Evolutionary conservation across 768 basidiomycete genomes (phyloP).

Genomic region (Filobasidium floriforme): DNA sequence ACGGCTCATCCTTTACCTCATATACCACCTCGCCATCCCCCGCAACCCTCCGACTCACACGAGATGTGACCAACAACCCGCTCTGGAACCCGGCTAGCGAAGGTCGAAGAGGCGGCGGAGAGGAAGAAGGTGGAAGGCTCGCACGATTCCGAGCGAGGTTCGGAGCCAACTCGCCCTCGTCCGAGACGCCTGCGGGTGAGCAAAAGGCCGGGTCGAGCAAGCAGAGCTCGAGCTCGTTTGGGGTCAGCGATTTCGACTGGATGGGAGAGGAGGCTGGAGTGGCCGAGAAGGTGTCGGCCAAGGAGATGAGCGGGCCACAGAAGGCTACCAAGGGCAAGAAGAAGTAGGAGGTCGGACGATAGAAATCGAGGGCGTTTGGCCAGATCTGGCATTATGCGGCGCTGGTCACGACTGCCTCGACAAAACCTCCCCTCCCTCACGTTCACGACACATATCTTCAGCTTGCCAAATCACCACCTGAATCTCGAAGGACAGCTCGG

Average conservation of each 20-base stretch:
- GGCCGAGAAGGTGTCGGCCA: conserved; percentile 33
- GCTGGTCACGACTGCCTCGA: too few relatives aligned
- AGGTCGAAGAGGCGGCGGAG: conserved; percentile 34
- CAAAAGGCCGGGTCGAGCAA: not conserved
- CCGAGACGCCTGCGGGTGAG: not conserved
- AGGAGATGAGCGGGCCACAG: conserved; percentile 31
- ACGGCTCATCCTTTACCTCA: conserved; percentile 79
- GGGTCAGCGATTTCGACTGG: conserved; percentile 39
- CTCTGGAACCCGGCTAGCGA: conserved; percentile 63
- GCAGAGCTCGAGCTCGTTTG: conserved; percentile 20
- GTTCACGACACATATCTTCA: too few relatives aligned
- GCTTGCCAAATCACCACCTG: too few relatives aligned
- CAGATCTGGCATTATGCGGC: too few relatives aligned
- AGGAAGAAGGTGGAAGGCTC: conserved; percentile 23
- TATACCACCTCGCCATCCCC: conserved; percentile 82
- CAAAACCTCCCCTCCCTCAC: too few relatives aligned
- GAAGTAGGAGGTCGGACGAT: conserved; percentile 27
- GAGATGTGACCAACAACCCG: conserved; percentile 83
- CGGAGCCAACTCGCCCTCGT: conserved; percentile 6
- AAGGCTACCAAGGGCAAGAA: conserved; percentile 31
- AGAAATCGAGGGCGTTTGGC: too few relatives aligned
- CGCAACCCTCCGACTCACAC: conserved; percentile 60
- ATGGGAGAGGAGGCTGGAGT: conserved; percentile 42
- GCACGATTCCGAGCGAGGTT: conserved; percentile 22
- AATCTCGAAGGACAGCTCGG: too few relatives aligned